Percentiles rank a stretch among this genome's conserved stretches.
Conservation (phyloP, 768 basidiomycete genomes). For the Lactarius akahatsu region DNA sequence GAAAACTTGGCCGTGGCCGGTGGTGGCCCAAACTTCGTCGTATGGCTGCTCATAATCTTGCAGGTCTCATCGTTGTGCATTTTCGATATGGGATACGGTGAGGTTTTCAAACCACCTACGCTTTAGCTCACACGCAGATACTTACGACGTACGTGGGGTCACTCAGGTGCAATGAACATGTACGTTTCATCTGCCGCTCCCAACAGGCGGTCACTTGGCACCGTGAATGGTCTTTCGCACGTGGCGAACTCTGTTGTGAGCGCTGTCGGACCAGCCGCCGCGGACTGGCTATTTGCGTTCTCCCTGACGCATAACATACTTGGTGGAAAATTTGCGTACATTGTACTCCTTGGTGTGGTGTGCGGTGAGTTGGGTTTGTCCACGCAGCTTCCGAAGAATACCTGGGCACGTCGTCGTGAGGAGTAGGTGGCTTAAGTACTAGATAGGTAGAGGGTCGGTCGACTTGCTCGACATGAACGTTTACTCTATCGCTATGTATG, state of each 20-base stretch:
- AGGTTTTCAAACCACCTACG: neutral
- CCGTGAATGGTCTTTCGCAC: conserved; percentile 58
- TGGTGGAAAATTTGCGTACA: neutral
- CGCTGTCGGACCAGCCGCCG: conserved; percentile 50
- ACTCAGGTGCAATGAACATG: conserved; percentile 62
- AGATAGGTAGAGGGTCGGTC: neutral
- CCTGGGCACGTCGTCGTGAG: neutral
- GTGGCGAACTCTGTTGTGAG: conserved; percentile 39
- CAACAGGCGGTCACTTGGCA: conserved; percentile 60
- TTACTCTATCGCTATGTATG: too few relatives aligned
- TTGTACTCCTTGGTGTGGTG: neutral
- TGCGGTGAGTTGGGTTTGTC: neutral
- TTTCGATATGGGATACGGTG: conserved; percentile 4
- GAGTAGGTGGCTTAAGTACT: neutral
- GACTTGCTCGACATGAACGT: too few relatives aligned
- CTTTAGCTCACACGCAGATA: neutral
- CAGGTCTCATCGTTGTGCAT: neutral
- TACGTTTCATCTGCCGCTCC: conserved; percentile 64
- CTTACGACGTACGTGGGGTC: conserved; percentile 23
- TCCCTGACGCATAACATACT: conserved; percentile 42
- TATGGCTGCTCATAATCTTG: neutral
- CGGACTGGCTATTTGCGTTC: conserved; percentile 64
- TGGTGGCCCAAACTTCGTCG: neutral
- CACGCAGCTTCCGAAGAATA: conserved; percentile 3
- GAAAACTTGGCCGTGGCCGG: neutral